phyloP scores from a whole-genome alignment of 2,329 filamentous ascomycete genomes.

The Scytalidium lignicola region DNA sequence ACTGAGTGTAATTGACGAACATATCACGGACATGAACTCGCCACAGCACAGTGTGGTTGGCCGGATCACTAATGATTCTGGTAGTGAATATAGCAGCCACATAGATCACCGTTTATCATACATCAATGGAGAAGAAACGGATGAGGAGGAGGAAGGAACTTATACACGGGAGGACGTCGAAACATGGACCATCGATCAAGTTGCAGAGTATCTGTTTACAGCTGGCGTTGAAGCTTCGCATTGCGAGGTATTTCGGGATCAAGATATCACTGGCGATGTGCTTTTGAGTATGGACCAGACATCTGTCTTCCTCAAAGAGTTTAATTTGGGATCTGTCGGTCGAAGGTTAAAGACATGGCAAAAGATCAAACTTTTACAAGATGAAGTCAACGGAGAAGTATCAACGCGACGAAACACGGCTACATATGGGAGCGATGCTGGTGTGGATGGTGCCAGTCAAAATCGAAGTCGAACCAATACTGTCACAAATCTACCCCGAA shows the following conservation, averaged over 20 bases:
- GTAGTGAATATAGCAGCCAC: conserved; percentile 84
- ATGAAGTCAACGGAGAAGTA: conserved; percentile 64
- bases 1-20: conserved; percentile 91
- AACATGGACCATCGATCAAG: conserved; percentile 72
- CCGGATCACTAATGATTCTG: conserved; percentile 65
- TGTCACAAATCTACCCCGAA: conserved; percentile 21
- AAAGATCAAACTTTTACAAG: conserved; percentile 87
- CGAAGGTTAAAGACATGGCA: conserved; percentile 91
- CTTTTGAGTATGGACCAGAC: conserved; percentile 92
- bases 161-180: conserved; percentile 71
- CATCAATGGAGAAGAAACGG: conserved; percentile 90
- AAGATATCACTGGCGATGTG: conserved; percentile 94
- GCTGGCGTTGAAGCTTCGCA: conserved; percentile 82
- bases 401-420: conserved; percentile 47
- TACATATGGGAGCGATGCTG: conserved; percentile 53
- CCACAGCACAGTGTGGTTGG: conserved; percentile 37
- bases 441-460: conserved; percentile 46
- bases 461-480: conserved; percentile 37
- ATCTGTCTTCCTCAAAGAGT: conserved; percentile 91
- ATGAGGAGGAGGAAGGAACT: conserved; percentile 77
- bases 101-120: conserved; percentile 76
- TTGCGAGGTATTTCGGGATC: conserved; percentile 90
- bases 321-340: conserved; percentile 87
- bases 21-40: conserved; percentile 79
- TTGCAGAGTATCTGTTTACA: conserved; percentile 84